Evolutionary conservation across 176 grass and related monocot genomes (phyloP).

Genomic region (Thalia dealbata): DNA sequence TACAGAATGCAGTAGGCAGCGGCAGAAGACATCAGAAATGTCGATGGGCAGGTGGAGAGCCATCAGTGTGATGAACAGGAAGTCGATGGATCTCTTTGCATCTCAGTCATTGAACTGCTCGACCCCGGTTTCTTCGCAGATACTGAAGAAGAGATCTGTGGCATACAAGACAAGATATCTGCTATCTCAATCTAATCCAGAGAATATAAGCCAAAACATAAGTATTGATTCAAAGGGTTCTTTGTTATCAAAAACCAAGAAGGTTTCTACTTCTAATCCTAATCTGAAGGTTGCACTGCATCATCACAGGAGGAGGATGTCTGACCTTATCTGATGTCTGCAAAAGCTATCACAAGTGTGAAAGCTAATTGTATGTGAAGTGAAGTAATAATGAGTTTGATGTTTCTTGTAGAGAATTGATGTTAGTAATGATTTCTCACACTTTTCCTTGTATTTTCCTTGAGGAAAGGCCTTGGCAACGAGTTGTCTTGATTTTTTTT

Average conservation of each 20-base stretch:
- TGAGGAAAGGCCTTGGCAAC: background rate
- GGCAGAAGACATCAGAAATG: constrained; percentile 44
- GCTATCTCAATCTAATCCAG: constrained; percentile 27
- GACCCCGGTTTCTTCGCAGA: constrained; percentile 20
- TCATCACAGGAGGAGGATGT: constrained; percentile 75
- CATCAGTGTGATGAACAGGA: constrained; percentile 11
- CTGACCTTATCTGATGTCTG: constrained; percentile 25
- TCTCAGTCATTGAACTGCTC: constrained; percentile 49
- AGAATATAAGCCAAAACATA: constrained; percentile 30
- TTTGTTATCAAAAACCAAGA: constrained; percentile 28
- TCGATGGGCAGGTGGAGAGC: background rate
- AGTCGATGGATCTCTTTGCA: constrained; percentile 34
- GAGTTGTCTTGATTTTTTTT: constrained; percentile 16
- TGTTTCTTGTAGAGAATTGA: constrained; percentile 8
- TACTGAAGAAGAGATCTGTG: constrained; percentile 29
- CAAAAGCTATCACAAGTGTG: background rate
- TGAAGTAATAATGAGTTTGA: background rate
- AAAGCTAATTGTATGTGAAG: background rate
- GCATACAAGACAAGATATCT: constrained; percentile 23
- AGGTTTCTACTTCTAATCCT: constrained; percentile 25
- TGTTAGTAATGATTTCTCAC: background rate
- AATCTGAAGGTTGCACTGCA: constrained; percentile 35
- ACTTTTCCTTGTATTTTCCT: background rate
- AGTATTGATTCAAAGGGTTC: constrained; percentile 48
- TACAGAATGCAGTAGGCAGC: constrained; percentile 56